A percentile compares a stretch with the other conserved stretches of the same genome.
phyloP scores from a whole-genome alignment of 2,329 filamentous ascomycete species.

The Colletotrichum liaoningense region DNA sequence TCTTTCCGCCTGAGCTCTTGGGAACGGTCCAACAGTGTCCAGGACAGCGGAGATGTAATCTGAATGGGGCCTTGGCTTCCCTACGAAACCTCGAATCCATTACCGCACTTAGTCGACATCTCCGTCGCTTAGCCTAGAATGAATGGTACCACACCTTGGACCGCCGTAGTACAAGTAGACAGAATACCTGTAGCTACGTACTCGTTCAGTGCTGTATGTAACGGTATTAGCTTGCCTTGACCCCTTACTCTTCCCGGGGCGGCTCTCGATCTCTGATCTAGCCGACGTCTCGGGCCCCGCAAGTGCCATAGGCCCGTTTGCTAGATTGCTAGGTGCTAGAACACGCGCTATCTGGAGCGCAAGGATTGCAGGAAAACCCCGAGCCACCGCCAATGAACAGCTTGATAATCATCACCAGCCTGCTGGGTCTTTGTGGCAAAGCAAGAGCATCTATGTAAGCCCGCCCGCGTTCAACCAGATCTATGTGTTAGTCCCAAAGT shows the following conservation, averaged over 20 bases:
- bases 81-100: constrained; percentile 32
- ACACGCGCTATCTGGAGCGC: not conserved
- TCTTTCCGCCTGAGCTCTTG: not conserved
- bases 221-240: not conserved
- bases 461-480: not conserved
- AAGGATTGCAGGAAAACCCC: not conserved
- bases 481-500: not conserved
- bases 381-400: not conserved
- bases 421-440: not conserved
- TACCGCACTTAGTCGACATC: constrained; percentile 31
- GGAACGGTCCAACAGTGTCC: not conserved
- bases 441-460: not conserved
- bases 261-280: constrained; percentile 36
- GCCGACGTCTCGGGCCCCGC: constrained; percentile 30
- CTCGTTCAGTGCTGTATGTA: not conserved
- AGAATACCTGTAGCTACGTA: not conserved
- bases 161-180: constrained; percentile 10
- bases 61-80: constrained; percentile 14
- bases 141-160: constrained; percentile 4
- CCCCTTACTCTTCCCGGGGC: constrained; percentile 15
- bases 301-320: constrained; percentile 20
- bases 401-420: not conserved
- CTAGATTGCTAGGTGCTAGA: constrained; percentile 4
- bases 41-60: constrained; percentile 25
- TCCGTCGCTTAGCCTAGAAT: constrained; percentile 14